Conservation (phyloP, 1,284 basidiomycete species). For the Puccinia coronata region DNA sequence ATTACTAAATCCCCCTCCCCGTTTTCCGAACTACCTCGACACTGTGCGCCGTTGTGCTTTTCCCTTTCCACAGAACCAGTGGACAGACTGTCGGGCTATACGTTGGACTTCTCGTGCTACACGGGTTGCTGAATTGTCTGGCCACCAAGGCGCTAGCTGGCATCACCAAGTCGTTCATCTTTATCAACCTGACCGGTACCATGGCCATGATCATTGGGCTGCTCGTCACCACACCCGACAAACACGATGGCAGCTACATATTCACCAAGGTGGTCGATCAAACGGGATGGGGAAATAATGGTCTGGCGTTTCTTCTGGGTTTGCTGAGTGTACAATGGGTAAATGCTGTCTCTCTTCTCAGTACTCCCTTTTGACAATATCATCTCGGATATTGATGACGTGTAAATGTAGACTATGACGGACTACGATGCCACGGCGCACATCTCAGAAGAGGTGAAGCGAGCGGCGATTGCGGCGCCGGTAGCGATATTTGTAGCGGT, state of each 20-base stretch:
- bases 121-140: conserved; percentile 77
- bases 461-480: conserved; percentile 76
- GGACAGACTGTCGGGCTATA: conserved; percentile 70
- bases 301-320: conserved; percentile 82
- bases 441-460: conserved; percentile 86
- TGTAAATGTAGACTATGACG: conserved; percentile 52
- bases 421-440: conserved; percentile 69
- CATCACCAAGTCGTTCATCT: conserved; percentile 78
- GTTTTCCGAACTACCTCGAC: too few species aligned
- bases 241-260: conserved; percentile 75
- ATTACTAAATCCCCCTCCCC: too few species aligned
- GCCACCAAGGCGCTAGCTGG: conserved; percentile 76
- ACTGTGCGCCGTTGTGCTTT: too few species aligned
- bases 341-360: conserved; percentile 54
- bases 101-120: conserved; percentile 70
- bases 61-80: neutral
- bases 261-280: conserved; percentile 64
- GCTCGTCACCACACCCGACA: conserved; percentile 75
- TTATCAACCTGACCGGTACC: conserved; percentile 76
- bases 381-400: neutral
- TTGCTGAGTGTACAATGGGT: conserved; percentile 83
- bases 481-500: conserved; percentile 84
- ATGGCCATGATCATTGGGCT: conserved; percentile 75
- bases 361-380: too few species aligned
- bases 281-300: conserved; percentile 76